These are phyloP conservation scores for Dioscorea zingiberensis DNA, from an alignment of 106 monocot genomes.

Conservation along the genomic window DNA sequence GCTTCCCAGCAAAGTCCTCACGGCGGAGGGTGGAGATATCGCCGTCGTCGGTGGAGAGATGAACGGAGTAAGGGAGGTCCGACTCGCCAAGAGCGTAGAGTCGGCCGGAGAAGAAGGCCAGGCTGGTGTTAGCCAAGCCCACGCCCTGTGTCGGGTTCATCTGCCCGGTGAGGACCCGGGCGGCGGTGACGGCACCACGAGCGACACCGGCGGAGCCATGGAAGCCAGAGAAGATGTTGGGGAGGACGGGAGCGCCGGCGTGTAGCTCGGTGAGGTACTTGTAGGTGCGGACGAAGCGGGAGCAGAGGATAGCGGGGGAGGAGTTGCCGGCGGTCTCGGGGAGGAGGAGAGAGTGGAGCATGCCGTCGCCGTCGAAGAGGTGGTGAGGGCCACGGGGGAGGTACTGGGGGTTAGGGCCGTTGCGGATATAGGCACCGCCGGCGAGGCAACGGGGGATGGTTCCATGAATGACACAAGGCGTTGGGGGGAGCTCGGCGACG, in stretches of 20 bases:
- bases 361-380: conserved; percentile 18
- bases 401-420: conserved; percentile 14
- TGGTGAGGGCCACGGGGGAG: conserved; percentile 9
- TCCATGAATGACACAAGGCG: not conserved
- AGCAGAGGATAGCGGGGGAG: not conserved
- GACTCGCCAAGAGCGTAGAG: conserved; percentile 21
- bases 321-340: not conserved
- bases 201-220: conserved; percentile 7
- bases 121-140: conserved; percentile 25
- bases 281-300: conserved; percentile 15
- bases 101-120: conserved; percentile 13
- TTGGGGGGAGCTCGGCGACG: conserved; percentile 9
- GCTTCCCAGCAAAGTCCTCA: conserved; percentile 8
- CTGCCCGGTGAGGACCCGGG: conserved; percentile 7
- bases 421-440: conserved; percentile 9
- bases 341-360: conserved; percentile 9
- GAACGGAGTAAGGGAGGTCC: conserved; percentile 19
- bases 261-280: conserved; percentile 7
- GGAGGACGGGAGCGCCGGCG: conserved; percentile 4
- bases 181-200: not conserved
- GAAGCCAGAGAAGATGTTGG: conserved; percentile 15
- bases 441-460: conserved; percentile 3
- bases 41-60: conserved; percentile 6
- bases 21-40: conserved; percentile 11
- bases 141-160: not conserved